Base-by-base conservation (phyloP, 2,329 filamentous ascomycete species). In the Chlorencoelia australis region DNA sequence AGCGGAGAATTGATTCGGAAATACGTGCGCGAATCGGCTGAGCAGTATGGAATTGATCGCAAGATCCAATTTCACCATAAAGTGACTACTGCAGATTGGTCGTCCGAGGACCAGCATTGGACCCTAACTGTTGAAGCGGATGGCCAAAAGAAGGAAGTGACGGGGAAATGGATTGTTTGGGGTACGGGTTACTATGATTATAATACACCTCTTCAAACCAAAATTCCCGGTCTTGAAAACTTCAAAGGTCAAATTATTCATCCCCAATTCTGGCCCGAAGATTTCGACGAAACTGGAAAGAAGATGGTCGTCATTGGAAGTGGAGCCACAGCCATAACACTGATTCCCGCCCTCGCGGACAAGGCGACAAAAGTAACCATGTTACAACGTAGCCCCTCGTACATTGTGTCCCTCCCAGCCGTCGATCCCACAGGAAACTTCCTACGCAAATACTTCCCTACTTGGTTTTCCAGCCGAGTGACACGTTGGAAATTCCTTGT, bases 251-350 rank as follows among this genome's bases (percentile, higher is more conserved):
- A 61, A 25, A 60, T 75, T 10, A 63, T 82, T 2, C 80, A 85
- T 43, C 80, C 82, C 1, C 81, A 86, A 48, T 84, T 82, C 59
- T 84, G 80, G 79, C 79, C 79, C 0, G 63, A 76, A 38, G 65
- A 79, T 37, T 62, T 79, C 27, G 73, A 83, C 51, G 82, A 80
- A 56, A 59, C 63, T 9, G 60, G 66, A 57, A 82, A 83, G 40
- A 50, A 46, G 25, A 46, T 54, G 14, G 42, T 50, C 15, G 43
- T 54, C 16, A 48, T 54, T 22, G 46, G 46, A n/a, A 44, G 38
- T 8, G 85, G 85, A 5, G 84, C 85, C 2, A 93, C 85, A 0
- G 79, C 83, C 5, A 60, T 89, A 30, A 91, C 84, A 0, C 65
- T 93, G 1, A 56, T 91, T 2, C 85, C 85, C 1, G 71, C 67